Percentiles rank a stretch among this genome's conserved stretches.
phyloP scores from a whole-genome alignment of 345 rosid genomes.

The Populus pruinosa region DNA sequence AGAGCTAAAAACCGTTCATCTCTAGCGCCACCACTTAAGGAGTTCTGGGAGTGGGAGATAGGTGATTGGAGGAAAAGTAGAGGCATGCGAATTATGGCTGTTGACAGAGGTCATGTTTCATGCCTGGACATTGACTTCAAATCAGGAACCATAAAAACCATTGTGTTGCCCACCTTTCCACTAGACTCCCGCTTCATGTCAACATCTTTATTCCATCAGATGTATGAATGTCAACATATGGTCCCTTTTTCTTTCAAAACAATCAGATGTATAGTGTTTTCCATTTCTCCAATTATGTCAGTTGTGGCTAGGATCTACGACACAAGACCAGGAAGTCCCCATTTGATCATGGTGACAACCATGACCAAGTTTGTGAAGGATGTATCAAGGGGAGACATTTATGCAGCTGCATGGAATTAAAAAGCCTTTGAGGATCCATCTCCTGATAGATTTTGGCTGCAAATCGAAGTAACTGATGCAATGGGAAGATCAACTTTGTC shows the following conservation, averaged over 20 bases:
- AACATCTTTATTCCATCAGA: conserved; percentile 46
- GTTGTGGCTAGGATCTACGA: conserved; percentile 83
- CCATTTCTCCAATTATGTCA: conserved; percentile 50
- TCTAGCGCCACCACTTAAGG: conserved; percentile 46
- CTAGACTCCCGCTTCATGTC: conserved; percentile 91
- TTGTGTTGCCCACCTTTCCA: conserved; percentile 85
- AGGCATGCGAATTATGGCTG: conserved; percentile 74
- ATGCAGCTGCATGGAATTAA: conserved; percentile 80
- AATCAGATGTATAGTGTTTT: conserved; percentile 79
- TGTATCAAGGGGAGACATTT: conserved; percentile 60
- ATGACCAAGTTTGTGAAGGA: conserved; percentile 54
- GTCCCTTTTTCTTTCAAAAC: conserved; percentile 74
- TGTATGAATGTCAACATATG: conserved; percentile 65
- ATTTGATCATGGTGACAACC: conserved; percentile 60
- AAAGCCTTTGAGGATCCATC: conserved; percentile 84
- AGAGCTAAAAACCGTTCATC: conserved; percentile 53
- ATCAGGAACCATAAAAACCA: conserved; percentile 52
- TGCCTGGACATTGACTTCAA: conserved; percentile 65
- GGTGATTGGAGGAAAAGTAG: conserved; percentile 95
- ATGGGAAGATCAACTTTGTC: conserved; percentile 52
- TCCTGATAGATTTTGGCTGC: conserved; percentile 85
- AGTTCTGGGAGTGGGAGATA: conserved; percentile 99
- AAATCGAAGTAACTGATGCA: conserved; percentile 63
- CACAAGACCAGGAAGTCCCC: conserved; percentile 49
- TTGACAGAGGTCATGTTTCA: conserved; percentile 88